Evolutionary conservation across 805 yeast genomes (phyloP).

Genomic region (Nakazawaea pomicola): DNA sequence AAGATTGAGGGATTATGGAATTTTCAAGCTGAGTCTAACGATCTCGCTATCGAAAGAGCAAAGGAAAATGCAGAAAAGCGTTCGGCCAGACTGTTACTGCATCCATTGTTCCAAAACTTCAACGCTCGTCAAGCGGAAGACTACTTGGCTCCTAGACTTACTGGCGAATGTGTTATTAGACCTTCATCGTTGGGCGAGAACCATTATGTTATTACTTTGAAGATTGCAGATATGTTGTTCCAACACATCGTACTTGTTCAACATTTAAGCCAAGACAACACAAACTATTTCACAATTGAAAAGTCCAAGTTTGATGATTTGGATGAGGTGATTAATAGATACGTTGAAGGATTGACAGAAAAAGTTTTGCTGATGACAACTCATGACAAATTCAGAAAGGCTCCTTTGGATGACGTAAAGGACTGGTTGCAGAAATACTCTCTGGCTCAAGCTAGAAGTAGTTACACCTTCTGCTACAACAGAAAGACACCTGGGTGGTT

Average conservation of each 20-base stretch:
- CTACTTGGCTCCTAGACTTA: conserved; percentile 77
- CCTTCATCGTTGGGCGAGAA: conserved; percentile 90
- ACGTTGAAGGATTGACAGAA: conserved; percentile 77
- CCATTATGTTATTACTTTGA: conserved; percentile 93
- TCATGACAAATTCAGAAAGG: conserved; percentile 84
- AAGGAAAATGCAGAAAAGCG: conserved; percentile 64
- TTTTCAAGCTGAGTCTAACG: conserved; percentile 64
- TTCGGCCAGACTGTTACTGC: conserved; percentile 77
- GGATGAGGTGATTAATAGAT: conserved; percentile 88
- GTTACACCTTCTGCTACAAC: conserved; percentile 87
- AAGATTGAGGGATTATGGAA: conserved; percentile 77
- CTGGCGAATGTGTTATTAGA: conserved; percentile 91
- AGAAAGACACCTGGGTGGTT: conserved; percentile 95
- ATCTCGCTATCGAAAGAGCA: conserved; percentile 50
- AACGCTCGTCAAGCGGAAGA: conserved; percentile 88
- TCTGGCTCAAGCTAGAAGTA: conserved; percentile 86
- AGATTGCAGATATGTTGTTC: conserved; percentile 83
- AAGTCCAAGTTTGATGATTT: conserved; percentile 69
- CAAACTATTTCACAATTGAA: conserved; percentile 56
- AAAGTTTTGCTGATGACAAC: conserved; percentile 79
- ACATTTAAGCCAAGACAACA: conserved; percentile 39
- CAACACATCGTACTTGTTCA: conserved; percentile 90
- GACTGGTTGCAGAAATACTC: conserved; percentile 87
- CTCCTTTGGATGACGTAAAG: conserved; percentile 72
- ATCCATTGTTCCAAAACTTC: conserved; percentile 84